Base-by-base conservation (phyloP, 2,329 filamentous ascomycete species). In the Colletotrichum tropicicola region DNA sequence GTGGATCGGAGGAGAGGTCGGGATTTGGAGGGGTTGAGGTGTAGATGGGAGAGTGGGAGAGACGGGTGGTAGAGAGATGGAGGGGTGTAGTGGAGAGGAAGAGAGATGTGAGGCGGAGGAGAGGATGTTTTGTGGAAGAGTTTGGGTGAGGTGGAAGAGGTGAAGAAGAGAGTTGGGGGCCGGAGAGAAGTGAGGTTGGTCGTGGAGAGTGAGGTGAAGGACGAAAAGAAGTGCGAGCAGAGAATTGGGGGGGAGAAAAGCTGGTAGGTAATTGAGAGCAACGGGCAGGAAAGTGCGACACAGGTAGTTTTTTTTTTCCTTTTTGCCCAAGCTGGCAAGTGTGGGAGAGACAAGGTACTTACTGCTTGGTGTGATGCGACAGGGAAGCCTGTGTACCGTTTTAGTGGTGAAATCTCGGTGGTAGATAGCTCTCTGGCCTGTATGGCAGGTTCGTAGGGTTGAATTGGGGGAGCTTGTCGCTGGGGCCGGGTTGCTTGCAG, bases 161-260 rank as follows among this genome's bases (percentile, higher is more conserved):
- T 69, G 67, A 69, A 65, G 68, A 64, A 73, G 55, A 61, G 71
- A 70, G 70, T 69, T 65, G 59, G 65, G 62, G 62, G 65, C 57
- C 68, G 59, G 66, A 64, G 55, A 69, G 67, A 65, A 63, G 64
- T 56, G 61, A 59, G 65, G 64, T 68, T 61, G 54, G 62, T 64
- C 59, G 57, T 60, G 71, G 71, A 69, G 68, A 70, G 68, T 68
- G 70, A 64, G 66, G 62, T 57, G 60, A 62, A 65, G 62, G 55
- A 63, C 47, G 62, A 59, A 66, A 59, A 59, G 63, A 69, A 67
- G 64, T 59, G 57, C 58, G 52, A 62, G 69, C 72, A 72, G 73
- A 71, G 69, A 73, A 70, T 70, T n/a, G n/a, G 72, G 74, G 72
- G 65, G 59, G 59, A 58, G 54, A 61, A 64, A 67, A 69, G 59